Base-by-base conservation (phyloP, 1,139 yeast species). In the Geotrichum phurueaensis region DNA sequence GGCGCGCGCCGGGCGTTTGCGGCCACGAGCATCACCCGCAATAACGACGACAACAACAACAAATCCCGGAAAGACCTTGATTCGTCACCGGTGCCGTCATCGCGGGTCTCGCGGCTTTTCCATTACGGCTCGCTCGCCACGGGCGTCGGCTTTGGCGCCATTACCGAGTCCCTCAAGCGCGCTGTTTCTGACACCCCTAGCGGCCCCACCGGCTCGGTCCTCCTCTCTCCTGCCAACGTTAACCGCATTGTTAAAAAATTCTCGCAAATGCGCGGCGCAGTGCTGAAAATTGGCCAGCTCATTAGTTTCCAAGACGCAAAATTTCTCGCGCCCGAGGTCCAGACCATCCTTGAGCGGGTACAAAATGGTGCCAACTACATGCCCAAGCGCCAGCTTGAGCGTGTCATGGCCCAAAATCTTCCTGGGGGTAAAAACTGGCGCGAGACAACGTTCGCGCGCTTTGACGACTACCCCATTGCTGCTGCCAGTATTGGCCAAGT, bases 401-500 rank as follows among this genome's bases (percentile, higher is more conserved):
- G 83, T 58, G 92, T 90, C 3, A 82, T 94, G 84, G 73, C 79
- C 13, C 74, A 77, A 20, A 95, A 91, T 65, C 80, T 94, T 63
- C 39, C 39, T 5, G 39, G 39, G 2, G 97, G 98, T 18, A 77
- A 73, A 15, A 79, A 83, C 64, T 94, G 99, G 99, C 81, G 91
- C 65, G 73, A 77, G 12, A 79, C 85, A 49, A 72, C 78, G 56
- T 94, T 89, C 71, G 76, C 86, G 12, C 77, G 83, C 2, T 94
- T 95, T 75, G 90, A 90, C 61, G 96, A 89, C 67, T 80, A 87
- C 29, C 99, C 99, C 1, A 83, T 94, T 62, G 99, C 99, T 0
- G 98, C 99, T 2, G 99, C 99, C 0, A 89, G 97, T 3, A 94
- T 94, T 68, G 98, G 99, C 2, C 98, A 94, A 74, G 99, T 94